Conservation (phyloP, 768 basidiomycete genomes). For the Dacryopinax primogenitus region DNA sequence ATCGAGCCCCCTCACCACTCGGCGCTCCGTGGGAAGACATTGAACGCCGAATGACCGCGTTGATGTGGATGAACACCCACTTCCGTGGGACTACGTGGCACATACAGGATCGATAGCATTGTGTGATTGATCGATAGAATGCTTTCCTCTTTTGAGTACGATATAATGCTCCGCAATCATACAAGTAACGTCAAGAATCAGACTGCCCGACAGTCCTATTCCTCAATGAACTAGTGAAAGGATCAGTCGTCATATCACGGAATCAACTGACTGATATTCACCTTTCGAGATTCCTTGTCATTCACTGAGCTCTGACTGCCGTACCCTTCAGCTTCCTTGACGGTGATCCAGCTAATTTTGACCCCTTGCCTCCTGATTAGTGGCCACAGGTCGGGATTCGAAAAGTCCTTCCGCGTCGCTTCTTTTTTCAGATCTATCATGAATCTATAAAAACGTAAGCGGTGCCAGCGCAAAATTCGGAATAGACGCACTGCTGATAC, state of each 20-base stretch:
- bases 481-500: conserved; percentile 54
- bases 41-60: too few relatives aligned
- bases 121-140: too few relatives aligned
- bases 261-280: not conserved
- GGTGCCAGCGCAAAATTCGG: not conserved
- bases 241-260: not conserved
- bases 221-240: not conserved
- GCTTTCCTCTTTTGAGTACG: too few relatives aligned
- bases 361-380: not conserved
- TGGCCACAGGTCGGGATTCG: not conserved
- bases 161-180: too few relatives aligned
- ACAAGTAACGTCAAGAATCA: too few relatives aligned
- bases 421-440: not conserved
- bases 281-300: not conserved
- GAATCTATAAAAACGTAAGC: not conserved
- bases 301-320: not conserved
- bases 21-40: too few relatives aligned
- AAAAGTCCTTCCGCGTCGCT: not conserved
- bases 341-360: not conserved
- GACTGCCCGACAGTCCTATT: too few relatives aligned
- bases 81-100: too few relatives aligned
- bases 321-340: not conserved
- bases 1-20: too few relatives aligned
- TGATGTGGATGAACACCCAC: too few relatives aligned
- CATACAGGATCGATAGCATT: too few relatives aligned